These are phyloP conservation scores for Syzygium jambos DNA, from an alignment of 345 rosid species.

Conservation along the genomic window DNA sequence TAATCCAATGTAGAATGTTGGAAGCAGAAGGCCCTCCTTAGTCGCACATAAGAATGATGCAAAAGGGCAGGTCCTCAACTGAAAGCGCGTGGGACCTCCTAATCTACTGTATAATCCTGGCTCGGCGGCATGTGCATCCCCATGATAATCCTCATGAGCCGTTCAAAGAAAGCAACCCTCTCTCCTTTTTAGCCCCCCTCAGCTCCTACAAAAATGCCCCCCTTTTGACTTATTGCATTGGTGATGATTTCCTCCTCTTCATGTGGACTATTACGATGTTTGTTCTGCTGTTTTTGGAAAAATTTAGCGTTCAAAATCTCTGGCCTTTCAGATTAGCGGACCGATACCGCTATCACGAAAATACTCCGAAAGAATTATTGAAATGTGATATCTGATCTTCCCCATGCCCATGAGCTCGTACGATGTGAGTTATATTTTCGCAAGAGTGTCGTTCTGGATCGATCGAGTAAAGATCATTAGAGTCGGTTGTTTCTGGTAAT, in stretches of 20 bases:
- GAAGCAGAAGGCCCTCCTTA: neutral
- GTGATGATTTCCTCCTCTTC: neutral
- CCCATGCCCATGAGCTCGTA: neutral
- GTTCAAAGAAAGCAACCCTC: neutral
- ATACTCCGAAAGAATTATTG: neutral
- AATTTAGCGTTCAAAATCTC: neutral
- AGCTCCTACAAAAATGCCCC: neutral
- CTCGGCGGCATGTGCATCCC: conserved; percentile 10
- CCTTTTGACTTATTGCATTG: neutral
- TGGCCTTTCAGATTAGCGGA: neutral
- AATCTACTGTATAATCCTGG: conserved; percentile 1
- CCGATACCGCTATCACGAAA: neutral
- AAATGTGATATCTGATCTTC: neutral
- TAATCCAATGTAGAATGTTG: neutral
- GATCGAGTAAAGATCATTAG: neutral
- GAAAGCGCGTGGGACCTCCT: conserved; percentile 12
- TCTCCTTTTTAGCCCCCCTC: neutral
- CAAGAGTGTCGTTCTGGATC: neutral
- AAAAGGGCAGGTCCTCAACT: neutral
- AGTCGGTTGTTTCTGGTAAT: neutral
- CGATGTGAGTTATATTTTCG: neutral
- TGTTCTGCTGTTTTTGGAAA: neutral
- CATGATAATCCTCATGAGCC: conserved; percentile 3
- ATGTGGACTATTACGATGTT: neutral
- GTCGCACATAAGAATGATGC: neutral